Percentiles rank a stretch among this genome's conserved stretches.
These are phyloP conservation scores for Paecilomyces dactylethromorphus DNA, from an alignment of 2,329 filamentous ascomycete species.

Conservation along the genomic window DNA sequence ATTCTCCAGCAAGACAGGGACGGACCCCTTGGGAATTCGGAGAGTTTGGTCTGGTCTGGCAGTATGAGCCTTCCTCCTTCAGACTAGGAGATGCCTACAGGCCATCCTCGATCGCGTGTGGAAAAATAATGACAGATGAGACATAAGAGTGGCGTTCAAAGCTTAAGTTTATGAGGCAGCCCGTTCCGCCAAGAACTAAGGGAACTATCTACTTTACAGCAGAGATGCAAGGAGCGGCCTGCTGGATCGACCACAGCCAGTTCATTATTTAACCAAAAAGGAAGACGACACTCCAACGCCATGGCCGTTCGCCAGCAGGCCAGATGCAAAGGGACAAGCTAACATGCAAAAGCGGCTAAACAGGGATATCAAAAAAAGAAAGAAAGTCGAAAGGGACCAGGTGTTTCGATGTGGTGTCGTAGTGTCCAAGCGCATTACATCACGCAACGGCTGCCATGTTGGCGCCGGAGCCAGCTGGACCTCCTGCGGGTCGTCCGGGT, in stretches of 20 bases:
- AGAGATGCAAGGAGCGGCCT: conserved; percentile 1
- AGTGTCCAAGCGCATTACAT: not conserved
- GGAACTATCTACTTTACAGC: not conserved
- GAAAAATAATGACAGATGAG: not conserved
- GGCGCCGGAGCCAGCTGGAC: conserved; percentile 18
- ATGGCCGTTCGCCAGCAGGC: conserved; percentile 16
- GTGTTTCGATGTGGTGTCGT: not conserved
- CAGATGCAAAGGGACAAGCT: conserved; percentile 11
- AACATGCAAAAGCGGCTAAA: conserved; percentile 3
- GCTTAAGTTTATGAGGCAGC: conserved; percentile 3
- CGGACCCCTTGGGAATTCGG: not conserved
- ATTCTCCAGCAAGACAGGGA: not conserved
- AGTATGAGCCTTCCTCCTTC: not conserved
- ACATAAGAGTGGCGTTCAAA: not conserved
- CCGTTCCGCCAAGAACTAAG: not conserved
- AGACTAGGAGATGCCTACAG: not conserved
- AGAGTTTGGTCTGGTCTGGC: not conserved
- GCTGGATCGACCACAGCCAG: not conserved
- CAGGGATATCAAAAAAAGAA: conserved; percentile 7
- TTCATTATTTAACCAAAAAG: conserved; percentile 6
- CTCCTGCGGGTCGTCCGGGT: conserved; percentile 19
- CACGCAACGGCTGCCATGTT: conserved; percentile 24
- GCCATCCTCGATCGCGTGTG: not conserved
- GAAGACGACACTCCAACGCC: conserved; percentile 11
- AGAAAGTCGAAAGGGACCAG: conserved; percentile 5